Conservation (phyloP, 345 rosid genomes). For the Moricandia arvensis region DNA sequence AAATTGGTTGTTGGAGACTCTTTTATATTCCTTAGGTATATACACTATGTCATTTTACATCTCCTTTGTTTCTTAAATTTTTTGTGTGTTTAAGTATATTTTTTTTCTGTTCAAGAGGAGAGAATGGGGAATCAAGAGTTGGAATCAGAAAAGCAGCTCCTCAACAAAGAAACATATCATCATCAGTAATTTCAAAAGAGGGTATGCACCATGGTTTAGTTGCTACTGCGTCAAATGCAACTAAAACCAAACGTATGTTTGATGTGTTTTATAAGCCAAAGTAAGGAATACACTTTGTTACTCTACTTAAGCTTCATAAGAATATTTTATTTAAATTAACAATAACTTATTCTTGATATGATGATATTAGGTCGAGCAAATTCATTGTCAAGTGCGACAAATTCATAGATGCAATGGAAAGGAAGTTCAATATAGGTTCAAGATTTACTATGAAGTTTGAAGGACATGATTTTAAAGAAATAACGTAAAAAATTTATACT, state of each 20-base stretch:
- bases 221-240: background rate
- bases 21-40: too few relatives aligned
- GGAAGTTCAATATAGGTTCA: background rate
- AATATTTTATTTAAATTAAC: background rate
- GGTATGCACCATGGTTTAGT: background rate
- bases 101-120: background rate
- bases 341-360: background rate
- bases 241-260: background rate
- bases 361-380: background rate
- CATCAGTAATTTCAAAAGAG: background rate
- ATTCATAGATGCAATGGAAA: background rate
- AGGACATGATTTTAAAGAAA: background rate
- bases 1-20: too few relatives aligned
- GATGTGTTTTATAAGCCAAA: background rate
- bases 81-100: background rate
- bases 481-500: background rate
- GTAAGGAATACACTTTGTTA: background rate
- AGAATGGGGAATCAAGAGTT: background rate
- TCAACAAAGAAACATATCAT: background rate
- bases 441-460: background rate
- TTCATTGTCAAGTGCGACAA: background rate
- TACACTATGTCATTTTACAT: too few relatives aligned
- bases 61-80: background rate
- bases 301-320: background rate
- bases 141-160: background rate